phyloP scores from a whole-genome alignment of 2,329 filamentous ascomycete species.

The Aspergillus niger region DNA sequence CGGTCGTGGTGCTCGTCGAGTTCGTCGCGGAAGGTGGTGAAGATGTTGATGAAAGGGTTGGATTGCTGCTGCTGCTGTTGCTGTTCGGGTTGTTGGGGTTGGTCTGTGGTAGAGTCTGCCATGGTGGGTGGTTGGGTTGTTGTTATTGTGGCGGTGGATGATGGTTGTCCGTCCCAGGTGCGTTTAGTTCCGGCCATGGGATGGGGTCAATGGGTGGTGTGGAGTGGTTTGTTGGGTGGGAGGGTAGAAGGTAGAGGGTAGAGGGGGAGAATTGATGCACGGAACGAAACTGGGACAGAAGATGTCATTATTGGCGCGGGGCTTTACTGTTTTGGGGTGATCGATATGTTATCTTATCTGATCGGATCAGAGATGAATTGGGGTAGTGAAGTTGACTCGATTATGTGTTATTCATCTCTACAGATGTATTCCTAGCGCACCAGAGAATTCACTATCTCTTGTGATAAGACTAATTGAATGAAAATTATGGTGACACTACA shows the following conservation, averaged over 20 bases:
- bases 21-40: constrained; percentile 81
- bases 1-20: constrained; percentile 94
- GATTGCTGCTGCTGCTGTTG: constrained; percentile 1
- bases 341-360: constrained; percentile 12
- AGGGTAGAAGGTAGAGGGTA: neutral
- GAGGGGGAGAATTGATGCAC: neutral
- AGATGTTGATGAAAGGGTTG: constrained; percentile 64
- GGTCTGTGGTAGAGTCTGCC: neutral
- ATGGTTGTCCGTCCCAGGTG: constrained; percentile 40
- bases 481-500: no score
- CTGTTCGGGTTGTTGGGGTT: neutral
- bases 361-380: neutral
- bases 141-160: constrained; percentile 13
- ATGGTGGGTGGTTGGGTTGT: neutral
- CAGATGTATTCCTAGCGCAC: no score
- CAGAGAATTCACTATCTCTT: no score
- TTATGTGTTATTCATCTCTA: no score
- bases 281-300: constrained; percentile 1
- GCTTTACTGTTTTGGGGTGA: constrained; percentile 12
- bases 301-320: constrained; percentile 16
- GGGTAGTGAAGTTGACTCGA: neutral
- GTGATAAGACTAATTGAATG: no score
- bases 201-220: neutral
- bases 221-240: neutral
- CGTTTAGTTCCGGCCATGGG: constrained; percentile 41